phyloP scores from a whole-genome alignment of 805 yeast genomes.

The Kazachstania taianensis region DNA sequence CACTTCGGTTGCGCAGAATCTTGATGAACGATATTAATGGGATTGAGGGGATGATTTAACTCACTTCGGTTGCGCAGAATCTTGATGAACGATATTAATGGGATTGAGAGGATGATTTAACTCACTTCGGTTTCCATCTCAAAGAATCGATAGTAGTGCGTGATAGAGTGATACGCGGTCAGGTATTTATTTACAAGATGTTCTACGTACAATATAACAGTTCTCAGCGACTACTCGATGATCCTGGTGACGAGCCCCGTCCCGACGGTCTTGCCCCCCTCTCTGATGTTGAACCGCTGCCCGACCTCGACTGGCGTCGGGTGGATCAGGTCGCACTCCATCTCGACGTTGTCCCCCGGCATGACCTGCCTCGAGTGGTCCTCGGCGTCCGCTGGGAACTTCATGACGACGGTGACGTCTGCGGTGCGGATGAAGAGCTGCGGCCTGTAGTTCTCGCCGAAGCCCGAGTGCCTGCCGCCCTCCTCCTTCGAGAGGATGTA shows the following conservation, averaged over 20 bases:
- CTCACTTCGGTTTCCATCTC: no score
- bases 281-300: conserved; percentile 98
- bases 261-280: conserved; percentile 98
- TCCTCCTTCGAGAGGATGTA: conserved; percentile 92
- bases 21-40: no score
- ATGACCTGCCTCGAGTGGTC: conserved; percentile 85
- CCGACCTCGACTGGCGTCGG: conserved; percentile 93
- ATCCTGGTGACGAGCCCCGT: conserved; percentile 95
- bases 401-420: conserved; percentile 82
- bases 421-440: conserved; percentile 95
- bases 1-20: no score
- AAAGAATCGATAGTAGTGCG: not conserved
- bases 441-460: conserved; percentile 95
- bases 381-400: conserved; percentile 74
- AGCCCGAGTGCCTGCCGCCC: conserved; percentile 99
- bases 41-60: no score
- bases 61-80: no score
- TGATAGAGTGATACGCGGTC: not conserved
- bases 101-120: no score
- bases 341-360: conserved; percentile 98
- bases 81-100: no score
- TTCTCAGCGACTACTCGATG: conserved; percentile 47
- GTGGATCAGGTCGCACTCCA: conserved; percentile 80
- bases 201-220: no score
- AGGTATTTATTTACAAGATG: no score